Percentiles rank a stretch among this genome's conserved stretches.
Evolutionary conservation across 2,329 filamentous ascomycete species (phyloP).

Genomic region (Cadophora gregata): DNA sequence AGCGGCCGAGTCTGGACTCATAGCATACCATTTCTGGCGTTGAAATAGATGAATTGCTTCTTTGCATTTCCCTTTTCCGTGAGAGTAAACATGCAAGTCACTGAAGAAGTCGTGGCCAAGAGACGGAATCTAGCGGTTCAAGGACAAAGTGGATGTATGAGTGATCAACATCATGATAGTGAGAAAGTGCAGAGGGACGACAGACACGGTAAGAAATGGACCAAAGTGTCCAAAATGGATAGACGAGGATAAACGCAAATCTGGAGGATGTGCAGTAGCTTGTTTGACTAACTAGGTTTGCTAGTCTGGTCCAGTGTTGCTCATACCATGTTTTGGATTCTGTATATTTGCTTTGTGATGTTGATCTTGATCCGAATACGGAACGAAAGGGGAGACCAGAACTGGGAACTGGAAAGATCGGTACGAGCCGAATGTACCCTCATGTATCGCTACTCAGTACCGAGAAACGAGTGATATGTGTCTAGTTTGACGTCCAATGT

Average conservation of each 20-base stretch:
- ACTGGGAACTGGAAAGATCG: conserved; percentile 6
- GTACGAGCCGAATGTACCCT: conserved; percentile 13
- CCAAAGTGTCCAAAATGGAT: conserved; percentile 4
- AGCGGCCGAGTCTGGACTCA: neutral
- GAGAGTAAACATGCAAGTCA: neutral
- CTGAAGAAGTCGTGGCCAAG: neutral
- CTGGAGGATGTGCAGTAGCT: conserved; percentile 13
- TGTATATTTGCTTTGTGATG: neutral
- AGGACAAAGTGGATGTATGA: neutral
- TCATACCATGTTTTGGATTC: neutral
- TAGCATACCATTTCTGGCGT: neutral
- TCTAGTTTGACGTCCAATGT: neutral
- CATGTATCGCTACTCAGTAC: neutral
- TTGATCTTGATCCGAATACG: neutral
- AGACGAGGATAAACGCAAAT: conserved; percentile 9
- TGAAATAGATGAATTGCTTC: neutral
- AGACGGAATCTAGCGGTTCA: neutral
- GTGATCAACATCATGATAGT: neutral
- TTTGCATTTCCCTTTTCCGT: neutral
- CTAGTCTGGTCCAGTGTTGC: neutral
- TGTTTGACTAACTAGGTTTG: neutral
- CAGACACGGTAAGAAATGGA: neutral
- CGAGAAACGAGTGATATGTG: neutral
- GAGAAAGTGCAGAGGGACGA: neutral
- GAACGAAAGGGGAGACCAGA: neutral